Conservation (phyloP, 2,329 filamentous ascomycete genomes). For the Xylaria sp. region DNA sequence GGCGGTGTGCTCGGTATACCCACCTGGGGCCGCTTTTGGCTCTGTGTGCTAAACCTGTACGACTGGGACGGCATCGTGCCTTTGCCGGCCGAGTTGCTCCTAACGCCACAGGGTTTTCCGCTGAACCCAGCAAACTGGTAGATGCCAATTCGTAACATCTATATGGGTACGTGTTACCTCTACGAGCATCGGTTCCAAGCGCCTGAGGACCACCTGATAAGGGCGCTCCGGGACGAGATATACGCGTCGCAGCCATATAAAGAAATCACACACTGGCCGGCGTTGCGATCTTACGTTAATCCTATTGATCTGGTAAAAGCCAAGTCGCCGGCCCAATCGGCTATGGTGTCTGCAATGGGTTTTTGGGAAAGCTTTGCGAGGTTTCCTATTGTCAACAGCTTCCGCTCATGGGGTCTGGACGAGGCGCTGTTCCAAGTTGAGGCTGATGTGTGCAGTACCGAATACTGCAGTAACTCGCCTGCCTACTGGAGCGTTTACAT, state of each 20-base stretch:
- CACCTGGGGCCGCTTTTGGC: constrained; percentile 14
- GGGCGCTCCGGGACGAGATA: constrained; percentile 3
- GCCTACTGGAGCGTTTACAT: constrained; percentile 8
- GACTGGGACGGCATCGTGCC: constrained; percentile 17
- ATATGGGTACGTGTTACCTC: constrained; percentile 11
- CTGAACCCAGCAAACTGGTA: constrained; percentile 12
- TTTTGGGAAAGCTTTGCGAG: background rate
- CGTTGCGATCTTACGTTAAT: constrained; percentile 1
- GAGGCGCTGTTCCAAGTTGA: constrained; percentile 15
- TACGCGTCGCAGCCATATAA: background rate
- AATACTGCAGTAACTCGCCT: background rate
- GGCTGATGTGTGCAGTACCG: constrained; percentile 8
- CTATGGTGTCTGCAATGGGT: background rate
- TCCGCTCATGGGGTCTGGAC: background rate
- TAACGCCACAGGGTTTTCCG: background rate
- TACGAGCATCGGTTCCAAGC: constrained; percentile 10
- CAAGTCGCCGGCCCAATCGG: background rate
- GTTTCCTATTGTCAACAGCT: background rate
- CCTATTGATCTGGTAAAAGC: background rate
- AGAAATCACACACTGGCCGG: constrained; percentile 4
- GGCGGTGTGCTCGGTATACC: constrained; percentile 3
- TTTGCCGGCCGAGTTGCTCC: constrained; percentile 1
- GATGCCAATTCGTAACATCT: constrained; percentile 16
- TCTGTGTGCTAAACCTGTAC: constrained; percentile 9
- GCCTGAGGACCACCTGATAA: background rate